A percentile compares a stretch with the other conserved stretches of the same genome.
phyloP scores from a whole-genome alignment of 106 monocot species.

The Dactylorhiza incarnata region DNA sequence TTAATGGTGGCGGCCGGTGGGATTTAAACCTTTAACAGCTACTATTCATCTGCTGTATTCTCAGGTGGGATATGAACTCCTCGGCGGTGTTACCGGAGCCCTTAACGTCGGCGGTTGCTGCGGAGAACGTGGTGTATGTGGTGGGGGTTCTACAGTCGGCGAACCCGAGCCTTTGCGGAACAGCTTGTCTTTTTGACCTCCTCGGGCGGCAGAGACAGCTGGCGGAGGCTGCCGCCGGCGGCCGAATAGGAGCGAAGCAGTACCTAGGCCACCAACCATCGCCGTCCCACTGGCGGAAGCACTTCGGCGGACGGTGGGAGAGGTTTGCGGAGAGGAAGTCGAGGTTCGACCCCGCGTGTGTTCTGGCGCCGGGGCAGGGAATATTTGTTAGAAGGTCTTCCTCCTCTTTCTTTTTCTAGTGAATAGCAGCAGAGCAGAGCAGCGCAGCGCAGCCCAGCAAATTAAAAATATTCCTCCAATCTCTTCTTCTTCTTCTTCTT shows the following conservation, averaged over 20 bases:
- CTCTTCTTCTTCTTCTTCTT: no score
- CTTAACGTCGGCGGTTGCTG: background rate
- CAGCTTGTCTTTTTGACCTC: slow-evolving; percentile 27
- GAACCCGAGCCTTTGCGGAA: slow-evolving; percentile 17
- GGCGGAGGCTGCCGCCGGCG: slow-evolving; percentile 19
- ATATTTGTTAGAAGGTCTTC: slow-evolving; percentile 27
- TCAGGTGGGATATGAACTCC: slow-evolving; percentile 71
- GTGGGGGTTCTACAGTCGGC: slow-evolving; percentile 67
- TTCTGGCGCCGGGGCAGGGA: slow-evolving; percentile 68
- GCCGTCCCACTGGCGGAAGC: slow-evolving; percentile 34
- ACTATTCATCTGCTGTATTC: background rate
- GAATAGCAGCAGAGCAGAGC: no score
- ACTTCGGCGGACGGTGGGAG: slow-evolving; percentile 57
- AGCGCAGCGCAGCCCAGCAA: no score
- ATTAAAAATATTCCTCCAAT: no score
- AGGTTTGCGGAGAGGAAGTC: slow-evolving; percentile 40
- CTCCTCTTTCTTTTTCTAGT: background rate
- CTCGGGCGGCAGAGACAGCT: slow-evolving; percentile 35
- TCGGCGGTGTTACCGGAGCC: slow-evolving; percentile 58
- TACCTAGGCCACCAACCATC: slow-evolving; percentile 45
- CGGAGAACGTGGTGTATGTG: slow-evolving; percentile 42
- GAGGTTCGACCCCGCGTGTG: slow-evolving; percentile 44
- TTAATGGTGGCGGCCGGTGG: no score
- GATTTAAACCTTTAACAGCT: no score
- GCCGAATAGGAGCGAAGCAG: slow-evolving; percentile 55